Evolutionary conservation across 192 early-diverging fungal genomes (phyloP), one percentile per base, ranked within the genome.

Genomic region (Paraglomus occultum): DNA sequence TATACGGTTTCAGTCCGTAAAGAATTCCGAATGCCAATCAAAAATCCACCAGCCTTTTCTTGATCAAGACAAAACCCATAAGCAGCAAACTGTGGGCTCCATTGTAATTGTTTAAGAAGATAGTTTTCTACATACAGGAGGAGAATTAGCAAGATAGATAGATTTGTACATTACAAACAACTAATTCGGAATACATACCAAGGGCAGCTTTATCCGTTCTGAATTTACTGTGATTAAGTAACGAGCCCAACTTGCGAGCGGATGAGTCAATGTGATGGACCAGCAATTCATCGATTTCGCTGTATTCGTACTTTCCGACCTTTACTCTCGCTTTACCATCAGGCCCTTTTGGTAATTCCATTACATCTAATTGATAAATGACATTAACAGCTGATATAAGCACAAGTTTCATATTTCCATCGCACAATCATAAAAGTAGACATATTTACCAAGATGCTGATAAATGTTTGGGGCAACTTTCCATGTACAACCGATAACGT

Each of bases 401-500:
- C 18, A 55, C 17, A 31, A 22, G 7, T 55, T 10, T 0, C 9
- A 17, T 12, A 1, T 11, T 8, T 20, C 22, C 23, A 11, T 0
- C 8, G 6, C 9, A 44, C 12, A 42, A 8, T 42, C 14, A n/a
- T 8, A 31, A 23, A 73, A 40, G 14, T 47, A 2, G 31, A 31
- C 31, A 31, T 11, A 55, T 40, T 78, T 82, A 64, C 86, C 93
- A 59, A 98, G 83, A 71, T 97, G 95, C 77, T 95, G 92, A 81
- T 86, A 95, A 54, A 95, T 75, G 5, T 82, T 88, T 18, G 95
- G 91, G 51, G 82, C 90, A 7, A 95, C 87, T 73, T 98, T 97
- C 91, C 93, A 95, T 15, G 94, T 98, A 18, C 97, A 89, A 1
- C 92, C 89, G 12, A 99, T 83, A 70, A 95, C 94, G 76, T 94